Percentiles rank a stretch among this genome's conserved stretches.
Evolutionary conservation across 768 basidiomycete species (phyloP).

Genomic region (Lenzites betulinus): DNA sequence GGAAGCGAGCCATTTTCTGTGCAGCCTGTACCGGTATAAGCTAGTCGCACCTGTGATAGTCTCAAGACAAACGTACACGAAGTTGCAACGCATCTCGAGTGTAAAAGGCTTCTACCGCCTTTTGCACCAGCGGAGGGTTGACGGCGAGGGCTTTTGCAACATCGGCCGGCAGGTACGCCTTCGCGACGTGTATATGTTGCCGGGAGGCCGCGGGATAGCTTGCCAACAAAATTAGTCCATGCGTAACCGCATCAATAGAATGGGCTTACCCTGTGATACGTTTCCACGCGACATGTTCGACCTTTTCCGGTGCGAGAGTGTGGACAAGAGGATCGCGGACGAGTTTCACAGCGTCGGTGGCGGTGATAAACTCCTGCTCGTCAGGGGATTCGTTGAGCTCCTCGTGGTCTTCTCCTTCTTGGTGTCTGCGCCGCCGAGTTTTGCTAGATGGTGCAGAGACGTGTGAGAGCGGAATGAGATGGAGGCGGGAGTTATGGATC

Average conservation of each 20-base stretch:
- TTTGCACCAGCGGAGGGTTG: conserved; percentile 74
- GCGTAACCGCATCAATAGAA: neutral
- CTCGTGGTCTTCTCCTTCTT: conserved; percentile 53
- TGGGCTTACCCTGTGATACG: conserved; percentile 60
- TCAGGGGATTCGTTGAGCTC: conserved; percentile 40
- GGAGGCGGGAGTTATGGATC: conserved; percentile 81
- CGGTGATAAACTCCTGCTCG: conserved; percentile 52
- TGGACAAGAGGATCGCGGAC: conserved; percentile 54
- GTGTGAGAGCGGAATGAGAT: conserved; percentile 82
- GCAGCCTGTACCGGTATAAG: conserved; percentile 59
- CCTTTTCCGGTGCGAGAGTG: conserved; percentile 59
- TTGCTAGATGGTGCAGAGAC: conserved; percentile 66
- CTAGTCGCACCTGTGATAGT: neutral
- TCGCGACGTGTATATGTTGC: conserved; percentile 74
- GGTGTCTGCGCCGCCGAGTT: conserved; percentile 47
- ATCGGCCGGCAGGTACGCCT: conserved; percentile 78
- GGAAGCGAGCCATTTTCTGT: conserved; percentile 88
- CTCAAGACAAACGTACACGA: conserved; percentile 54
- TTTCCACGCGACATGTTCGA: conserved; percentile 70
- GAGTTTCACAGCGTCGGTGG: conserved; percentile 63
- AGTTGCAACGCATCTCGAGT: conserved; percentile 91
- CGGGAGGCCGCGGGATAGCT: conserved; percentile 73
- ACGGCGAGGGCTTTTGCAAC: conserved; percentile 71
- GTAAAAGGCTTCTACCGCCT: conserved; percentile 91
- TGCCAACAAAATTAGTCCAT: neutral